These are phyloP conservation scores for Torulaspora delbrueckii DNA, from an alignment of 805 yeast genomes.

Conservation along the genomic window DNA sequence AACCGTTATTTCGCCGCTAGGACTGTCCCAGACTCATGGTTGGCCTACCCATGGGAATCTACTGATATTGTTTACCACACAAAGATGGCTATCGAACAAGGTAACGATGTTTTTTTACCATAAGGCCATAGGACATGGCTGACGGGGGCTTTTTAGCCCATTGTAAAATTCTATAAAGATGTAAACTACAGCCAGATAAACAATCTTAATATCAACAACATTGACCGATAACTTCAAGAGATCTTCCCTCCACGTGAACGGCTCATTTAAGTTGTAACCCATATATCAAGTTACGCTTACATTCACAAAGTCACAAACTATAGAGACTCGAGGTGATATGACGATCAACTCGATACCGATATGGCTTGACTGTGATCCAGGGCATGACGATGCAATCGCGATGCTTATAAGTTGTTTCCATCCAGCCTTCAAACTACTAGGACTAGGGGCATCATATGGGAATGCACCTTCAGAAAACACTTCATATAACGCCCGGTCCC, in stretches of 20 bases:
- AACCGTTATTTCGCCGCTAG: conserved; percentile 66
- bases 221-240: not conserved
- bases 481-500: conserved; percentile 60
- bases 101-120: conserved; percentile 50
- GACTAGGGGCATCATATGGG: conserved; percentile 75
- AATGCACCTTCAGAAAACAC: conserved; percentile 61
- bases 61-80: conserved; percentile 71
- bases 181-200: not conserved
- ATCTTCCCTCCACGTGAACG: not conserved
- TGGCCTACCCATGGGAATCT: conserved; percentile 85
- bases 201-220: not conserved
- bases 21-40: conserved; percentile 75
- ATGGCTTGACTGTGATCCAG: conserved; percentile 92
- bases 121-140: not conserved
- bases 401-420: conserved; percentile 57
- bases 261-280: too few relatives aligned
- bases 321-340: conserved; percentile 10
- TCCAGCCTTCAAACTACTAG: conserved; percentile 54
- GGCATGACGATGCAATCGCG: conserved; percentile 84
- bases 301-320: not conserved
- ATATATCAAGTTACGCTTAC: not conserved
- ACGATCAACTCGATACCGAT: conserved; percentile 47
- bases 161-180: conserved; percentile 1
- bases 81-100: conserved; percentile 66
- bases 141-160: not conserved